A percentile compares a stretch with the other conserved stretches of the same genome.
Evolutionary conservation across 2,329 filamentous ascomycete species (phyloP).

Genomic region (Diaporthe capsici): DNA sequence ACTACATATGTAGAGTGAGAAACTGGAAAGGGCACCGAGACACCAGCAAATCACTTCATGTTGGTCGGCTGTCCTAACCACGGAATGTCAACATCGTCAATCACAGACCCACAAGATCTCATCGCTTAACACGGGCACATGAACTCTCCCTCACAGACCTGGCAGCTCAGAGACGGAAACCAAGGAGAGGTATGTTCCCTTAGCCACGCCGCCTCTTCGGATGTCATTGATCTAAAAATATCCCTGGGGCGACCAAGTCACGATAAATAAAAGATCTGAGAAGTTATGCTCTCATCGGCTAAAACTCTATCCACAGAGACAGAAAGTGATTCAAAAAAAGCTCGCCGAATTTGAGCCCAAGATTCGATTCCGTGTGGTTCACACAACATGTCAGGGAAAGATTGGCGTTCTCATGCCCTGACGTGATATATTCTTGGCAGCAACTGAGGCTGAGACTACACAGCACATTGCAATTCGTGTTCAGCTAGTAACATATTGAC

Average conservation of each 20-base stretch:
- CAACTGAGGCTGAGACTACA: too few relatives aligned
- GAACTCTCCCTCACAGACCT: not conserved
- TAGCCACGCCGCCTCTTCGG: too few relatives aligned
- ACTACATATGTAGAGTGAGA: too few relatives aligned
- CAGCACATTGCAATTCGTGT: not conserved
- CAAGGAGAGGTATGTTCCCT: not conserved
- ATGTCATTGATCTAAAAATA: too few relatives aligned
- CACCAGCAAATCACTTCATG: too few relatives aligned
- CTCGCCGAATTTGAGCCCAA: not conserved
- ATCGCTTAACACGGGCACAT: not conserved
- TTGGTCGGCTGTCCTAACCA: too few relatives aligned
- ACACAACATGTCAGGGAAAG: not conserved
- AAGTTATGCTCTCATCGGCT: too few relatives aligned
- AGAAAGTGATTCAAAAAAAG: not conserved
- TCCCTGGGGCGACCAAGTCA: not conserved
- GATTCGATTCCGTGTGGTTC: not conserved
- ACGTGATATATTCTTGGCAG: too few relatives aligned
- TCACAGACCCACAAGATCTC: too few relatives aligned
- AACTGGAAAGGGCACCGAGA: too few relatives aligned
- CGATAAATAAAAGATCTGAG: not conserved
- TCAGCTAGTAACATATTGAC: not conserved
- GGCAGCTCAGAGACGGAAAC: not conserved
- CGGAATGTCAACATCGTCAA: too few relatives aligned
- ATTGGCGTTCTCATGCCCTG: not conserved
- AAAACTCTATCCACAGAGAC: not conserved